phyloP scores from a whole-genome alignment of 75 land plant genomes.

The Ceratopteris richardii region DNA sequence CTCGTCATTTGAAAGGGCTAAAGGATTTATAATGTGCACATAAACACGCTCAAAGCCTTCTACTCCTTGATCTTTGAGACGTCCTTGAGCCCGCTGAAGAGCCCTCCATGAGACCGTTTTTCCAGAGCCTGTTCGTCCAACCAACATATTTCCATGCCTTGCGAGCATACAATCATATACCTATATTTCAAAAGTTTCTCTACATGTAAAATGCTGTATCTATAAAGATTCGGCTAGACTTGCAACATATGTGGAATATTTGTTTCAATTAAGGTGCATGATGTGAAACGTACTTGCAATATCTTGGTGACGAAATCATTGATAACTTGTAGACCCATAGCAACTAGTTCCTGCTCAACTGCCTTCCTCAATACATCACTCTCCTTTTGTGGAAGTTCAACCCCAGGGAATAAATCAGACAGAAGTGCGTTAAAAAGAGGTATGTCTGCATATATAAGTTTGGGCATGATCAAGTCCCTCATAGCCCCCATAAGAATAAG shows the following conservation, averaged over 20 bases:
- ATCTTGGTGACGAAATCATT: constrained; percentile 21
- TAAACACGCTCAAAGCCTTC: constrained; percentile 21
- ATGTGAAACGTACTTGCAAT: constrained; percentile 12
- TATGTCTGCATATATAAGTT: constrained; percentile 30
- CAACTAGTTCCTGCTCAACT: constrained; percentile 18
- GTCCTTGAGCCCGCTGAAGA: constrained; percentile 18
- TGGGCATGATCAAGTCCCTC: constrained; percentile 31
- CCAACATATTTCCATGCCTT: constrained; percentile 30
- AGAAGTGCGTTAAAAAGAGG: constrained; percentile 22
- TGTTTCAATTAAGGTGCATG: too few species aligned
- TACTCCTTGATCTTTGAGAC: constrained; percentile 19
- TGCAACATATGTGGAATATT: too few species aligned
- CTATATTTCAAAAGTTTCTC: constrained; percentile 1
- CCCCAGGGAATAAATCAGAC: constrained; percentile 23
- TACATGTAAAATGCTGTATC: too few species aligned
- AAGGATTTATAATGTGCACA: constrained; percentile 24
- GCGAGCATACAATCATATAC: constrained; percentile 28
- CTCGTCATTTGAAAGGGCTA: constrained; percentile 29
- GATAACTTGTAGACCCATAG: constrained; percentile 21
- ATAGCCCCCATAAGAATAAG: constrained; percentile 22
- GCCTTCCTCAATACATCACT: constrained; percentile 13
- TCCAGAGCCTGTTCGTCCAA: constrained; percentile 28
- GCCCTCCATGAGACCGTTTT: constrained; percentile 26
- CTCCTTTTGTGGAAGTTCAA: constrained; percentile 27
- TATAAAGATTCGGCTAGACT: background rate